phyloP scores from a whole-genome alignment of 1,284 basidiomycete genomes.

The Pterulicium gracile region DNA sequence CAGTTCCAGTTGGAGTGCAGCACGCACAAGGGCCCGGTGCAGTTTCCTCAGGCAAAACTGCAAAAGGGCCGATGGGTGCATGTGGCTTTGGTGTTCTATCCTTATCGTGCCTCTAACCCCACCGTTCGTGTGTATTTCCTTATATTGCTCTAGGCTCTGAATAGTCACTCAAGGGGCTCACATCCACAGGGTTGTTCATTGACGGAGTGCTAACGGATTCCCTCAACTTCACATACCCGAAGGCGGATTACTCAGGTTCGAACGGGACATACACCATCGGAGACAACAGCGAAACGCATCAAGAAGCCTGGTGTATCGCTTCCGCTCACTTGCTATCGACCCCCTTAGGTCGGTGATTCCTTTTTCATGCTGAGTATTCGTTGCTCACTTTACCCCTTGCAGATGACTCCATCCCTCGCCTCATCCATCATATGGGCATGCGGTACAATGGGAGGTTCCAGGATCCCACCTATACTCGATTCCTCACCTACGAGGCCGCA shows the following conservation, averaged over 20 bases:
- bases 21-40: conserved; percentile 24
- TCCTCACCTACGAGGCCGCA: conserved; percentile 69
- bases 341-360: conserved; percentile 40
- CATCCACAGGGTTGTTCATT: conserved; percentile 49
- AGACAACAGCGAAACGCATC: conserved; percentile 26
- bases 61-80: conserved; percentile 58
- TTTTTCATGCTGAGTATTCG: neutral
- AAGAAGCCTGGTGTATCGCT: conserved; percentile 59
- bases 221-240: conserved; percentile 51
- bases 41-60: conserved; percentile 35
- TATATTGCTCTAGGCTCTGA: conserved; percentile 6
- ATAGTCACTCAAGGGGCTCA: neutral
- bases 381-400: conserved; percentile 6
- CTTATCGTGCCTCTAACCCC: conserved; percentile 41
- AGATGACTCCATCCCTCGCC: conserved; percentile 57
- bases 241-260: conserved; percentile 26
- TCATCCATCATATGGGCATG: conserved; percentile 69
- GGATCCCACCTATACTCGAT: conserved; percentile 47
- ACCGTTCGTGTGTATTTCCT: conserved; percentile 42
- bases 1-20: conserved; percentile 39
- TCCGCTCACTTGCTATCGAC: conserved; percentile 51
- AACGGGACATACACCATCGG: conserved; percentile 41
- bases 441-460: conserved; percentile 67
- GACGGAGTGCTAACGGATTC: conserved; percentile 59
- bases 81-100: conserved; percentile 50